Percentiles rank a stretch among this genome's conserved stretches.
Evolutionary conservation across 2,329 filamentous ascomycete genomes (phyloP).

Genomic region (Claviceps humidiphila): DNA sequence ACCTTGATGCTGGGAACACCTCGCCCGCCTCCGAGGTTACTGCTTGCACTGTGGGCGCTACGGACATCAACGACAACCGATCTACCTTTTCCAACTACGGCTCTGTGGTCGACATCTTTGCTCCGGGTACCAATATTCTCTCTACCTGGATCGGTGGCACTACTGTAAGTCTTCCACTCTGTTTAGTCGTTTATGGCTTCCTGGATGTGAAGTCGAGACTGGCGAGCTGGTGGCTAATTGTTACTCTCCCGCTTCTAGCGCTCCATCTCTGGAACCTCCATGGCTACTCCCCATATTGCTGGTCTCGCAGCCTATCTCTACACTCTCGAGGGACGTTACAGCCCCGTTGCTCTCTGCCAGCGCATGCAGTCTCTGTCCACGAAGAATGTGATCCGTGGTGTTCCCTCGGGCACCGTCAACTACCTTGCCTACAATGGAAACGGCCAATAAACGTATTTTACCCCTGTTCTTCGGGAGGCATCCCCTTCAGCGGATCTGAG

Average conservation of each 20-base stretch:
- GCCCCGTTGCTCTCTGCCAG: constrained; percentile 10
- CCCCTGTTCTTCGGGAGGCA: too few species aligned
- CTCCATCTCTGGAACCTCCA: constrained; percentile 32
- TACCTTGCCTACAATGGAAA: constrained; percentile 14
- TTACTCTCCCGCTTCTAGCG: constrained; percentile 5
- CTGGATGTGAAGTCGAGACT: neutral
- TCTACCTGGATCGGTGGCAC: constrained; percentile 33
- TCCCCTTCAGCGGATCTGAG: too few species aligned
- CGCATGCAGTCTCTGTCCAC: constrained; percentile 3
- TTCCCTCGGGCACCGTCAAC: constrained; percentile 13
- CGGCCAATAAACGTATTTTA: neutral
- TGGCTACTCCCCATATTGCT: constrained; percentile 29
- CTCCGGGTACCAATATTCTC: constrained; percentile 32
- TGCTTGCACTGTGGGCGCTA: constrained; percentile 42
- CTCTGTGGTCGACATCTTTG: constrained; percentile 34
- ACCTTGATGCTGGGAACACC: constrained; percentile 26
- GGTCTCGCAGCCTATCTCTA: constrained; percentile 32
- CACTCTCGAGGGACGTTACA: constrained; percentile 21
- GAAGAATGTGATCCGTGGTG: constrained; percentile 12
- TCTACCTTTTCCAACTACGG: constrained; percentile 40
- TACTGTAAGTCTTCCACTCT: constrained; percentile 11
- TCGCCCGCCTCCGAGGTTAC: constrained; percentile 34
- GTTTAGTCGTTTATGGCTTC: neutral
- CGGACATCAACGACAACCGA: constrained; percentile 23
- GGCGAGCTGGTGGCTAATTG: neutral